phyloP scores from a whole-genome alignment of 2,329 filamentous ascomycete species.

The Pseudogymnoascus sp. region DNA sequence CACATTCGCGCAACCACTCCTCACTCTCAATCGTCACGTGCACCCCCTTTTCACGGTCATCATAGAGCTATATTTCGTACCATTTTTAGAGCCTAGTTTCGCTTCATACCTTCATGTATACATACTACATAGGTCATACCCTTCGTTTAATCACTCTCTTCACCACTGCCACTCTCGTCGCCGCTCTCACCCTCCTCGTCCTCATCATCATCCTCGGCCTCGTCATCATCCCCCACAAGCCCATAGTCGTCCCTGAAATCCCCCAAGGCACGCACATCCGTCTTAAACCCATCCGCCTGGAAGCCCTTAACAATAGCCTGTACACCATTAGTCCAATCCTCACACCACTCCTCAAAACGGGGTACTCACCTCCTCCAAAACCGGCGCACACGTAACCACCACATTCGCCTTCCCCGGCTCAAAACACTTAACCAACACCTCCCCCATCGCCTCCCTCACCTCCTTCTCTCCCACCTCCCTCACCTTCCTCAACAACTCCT shows the following conservation, averaged over 20 bases:
- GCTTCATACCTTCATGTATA: not conserved
- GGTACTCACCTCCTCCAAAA: conserved; percentile 69
- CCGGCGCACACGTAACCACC: conserved; percentile 78
- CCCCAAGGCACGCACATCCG: conserved; percentile 63
- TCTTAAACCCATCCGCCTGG: conserved; percentile 68
- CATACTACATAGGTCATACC: not conserved
- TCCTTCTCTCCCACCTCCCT: conserved; percentile 68
- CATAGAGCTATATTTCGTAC: no score
- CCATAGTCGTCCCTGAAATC: conserved; percentile 90
- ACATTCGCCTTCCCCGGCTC: conserved; percentile 73
- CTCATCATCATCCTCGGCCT: conserved; percentile 33
- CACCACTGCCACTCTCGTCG: conserved; percentile 14
- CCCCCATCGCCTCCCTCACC: conserved; percentile 65
- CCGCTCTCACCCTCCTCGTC: conserved; percentile 21
- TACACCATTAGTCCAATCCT: not conserved
- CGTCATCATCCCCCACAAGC: conserved; percentile 56
- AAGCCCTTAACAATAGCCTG: conserved; percentile 73
- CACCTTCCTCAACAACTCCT: conserved; percentile 68
- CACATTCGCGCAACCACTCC: not conserved
- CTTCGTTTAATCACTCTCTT: not conserved
- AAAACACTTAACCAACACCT: conserved; percentile 74
- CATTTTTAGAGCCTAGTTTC: not conserved
- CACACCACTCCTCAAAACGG: conserved; percentile 8
- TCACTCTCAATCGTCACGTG: not conserved
- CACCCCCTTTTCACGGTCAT: not conserved